Evolutionary conservation across 1,139 yeast genomes (phyloP), one percentile per base, ranked within the genome.

Genomic region (Saccharomyces hybrid): DNA sequence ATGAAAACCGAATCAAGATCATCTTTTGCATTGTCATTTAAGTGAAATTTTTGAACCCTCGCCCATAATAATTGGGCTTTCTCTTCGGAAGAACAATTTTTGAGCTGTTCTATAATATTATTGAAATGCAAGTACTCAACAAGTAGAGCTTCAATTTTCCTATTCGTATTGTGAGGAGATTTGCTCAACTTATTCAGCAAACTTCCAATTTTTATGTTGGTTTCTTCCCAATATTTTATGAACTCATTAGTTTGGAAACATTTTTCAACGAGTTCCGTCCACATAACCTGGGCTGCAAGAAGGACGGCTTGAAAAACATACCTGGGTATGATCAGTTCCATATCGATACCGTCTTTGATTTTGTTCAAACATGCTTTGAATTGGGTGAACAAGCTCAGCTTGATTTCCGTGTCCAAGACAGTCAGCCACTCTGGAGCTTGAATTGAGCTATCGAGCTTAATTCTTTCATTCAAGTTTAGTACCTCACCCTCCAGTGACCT

Each of bases 111-210:
- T 0, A 79, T 31, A 1, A 81, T 71, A 44, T 80, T 80, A 44
- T 76, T 69, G 52, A 84, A 88, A 59, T 87, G 91, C 13, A 86
- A 77, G 5, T 80, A 59, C 59, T 88, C 96, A 28, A 88, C 80
- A 11, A 88, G 74, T 16, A 88, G 61, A n/a, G 79, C 75, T 62
- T 87, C 89, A 23, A 77, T 62, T 57, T 82, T 83, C 53, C 72
- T 74, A 30, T 85, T 56, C 9, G 41, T 48, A 5, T 38, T 16
- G 5, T 38, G 3, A 2, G 6, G 49, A 14, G 20, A 38, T 7
- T 6, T 23, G 7, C n/a, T 27, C 28, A 32, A 42, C 27, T 7
- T 42, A 9, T 27, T 28, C 41, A 20, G 51, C 26, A 20, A 9
- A 2, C 11, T 7, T 16, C 9, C 9, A 9, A 38, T 38, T 5